phyloP scores from a whole-genome alignment of 2,329 filamentous ascomycete genomes.

The Pseudohalonectria lignicola region DNA sequence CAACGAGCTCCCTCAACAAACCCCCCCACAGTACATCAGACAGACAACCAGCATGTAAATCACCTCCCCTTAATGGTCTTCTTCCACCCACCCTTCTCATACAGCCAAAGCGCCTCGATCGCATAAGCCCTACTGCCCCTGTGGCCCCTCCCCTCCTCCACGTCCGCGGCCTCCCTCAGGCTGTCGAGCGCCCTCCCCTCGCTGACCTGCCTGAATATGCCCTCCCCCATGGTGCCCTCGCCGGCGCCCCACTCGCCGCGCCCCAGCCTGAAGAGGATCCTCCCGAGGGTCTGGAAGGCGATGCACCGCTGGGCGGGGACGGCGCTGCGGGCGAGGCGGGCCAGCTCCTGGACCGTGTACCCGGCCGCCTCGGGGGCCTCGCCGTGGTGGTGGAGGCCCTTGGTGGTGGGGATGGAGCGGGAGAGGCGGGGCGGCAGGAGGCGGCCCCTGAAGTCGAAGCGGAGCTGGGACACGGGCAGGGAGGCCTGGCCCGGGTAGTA shows the following conservation, averaged over 20 bases:
- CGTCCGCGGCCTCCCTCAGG: conserved; percentile 62
- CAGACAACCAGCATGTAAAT: too few relatives aligned
- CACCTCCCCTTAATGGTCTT: too few relatives aligned
- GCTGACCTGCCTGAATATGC: conserved; percentile 73
- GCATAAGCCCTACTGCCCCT: conserved; percentile 75
- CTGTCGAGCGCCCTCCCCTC: conserved; percentile 67
- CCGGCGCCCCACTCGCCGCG: conserved; percentile 59
- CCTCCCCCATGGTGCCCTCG: conserved; percentile 56
- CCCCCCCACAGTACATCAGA: too few relatives aligned
- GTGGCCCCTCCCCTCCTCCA: conserved; percentile 56
- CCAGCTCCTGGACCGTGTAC: conserved; percentile 83
- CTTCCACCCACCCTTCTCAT: conserved; percentile 63
- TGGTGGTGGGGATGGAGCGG: conserved; percentile 60
- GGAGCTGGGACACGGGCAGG: conserved; percentile 65
- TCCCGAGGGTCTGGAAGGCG: conserved; percentile 81
- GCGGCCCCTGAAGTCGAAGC: conserved; percentile 78
- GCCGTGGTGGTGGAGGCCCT: conserved; percentile 87
- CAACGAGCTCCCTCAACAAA: too few relatives aligned
- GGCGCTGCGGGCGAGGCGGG: conserved; percentile 66
- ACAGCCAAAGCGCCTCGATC: conserved; percentile 81
- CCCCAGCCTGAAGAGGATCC: conserved; percentile 75
- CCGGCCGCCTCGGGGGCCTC: conserved; percentile 87
- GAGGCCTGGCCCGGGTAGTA: conserved; percentile 71
- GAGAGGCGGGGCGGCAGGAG: conserved; percentile 69
- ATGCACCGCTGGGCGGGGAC: conserved; percentile 83